Evolutionary conservation across 495 filamentous ascomycete genomes (phyloP).

Genomic region (Chaetomium cochliodes): DNA sequence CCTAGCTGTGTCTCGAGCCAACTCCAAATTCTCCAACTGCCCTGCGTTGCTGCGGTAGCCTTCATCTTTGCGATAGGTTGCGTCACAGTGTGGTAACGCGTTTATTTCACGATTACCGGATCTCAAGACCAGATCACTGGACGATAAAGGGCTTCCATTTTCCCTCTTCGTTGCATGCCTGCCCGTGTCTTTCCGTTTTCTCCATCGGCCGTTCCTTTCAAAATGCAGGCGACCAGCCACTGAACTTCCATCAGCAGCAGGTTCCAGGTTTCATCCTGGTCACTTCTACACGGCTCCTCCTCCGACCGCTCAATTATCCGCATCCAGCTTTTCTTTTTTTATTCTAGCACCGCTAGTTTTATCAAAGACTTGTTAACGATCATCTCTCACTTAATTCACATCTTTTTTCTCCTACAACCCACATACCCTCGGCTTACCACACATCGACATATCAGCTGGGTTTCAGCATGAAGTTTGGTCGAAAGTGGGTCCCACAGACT

Average conservation of each 20-base stretch:
- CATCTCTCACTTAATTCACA: not conserved
- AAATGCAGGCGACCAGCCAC: not conserved
- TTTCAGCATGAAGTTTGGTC: conserved; percentile 74
- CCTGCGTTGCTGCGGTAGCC: not conserved
- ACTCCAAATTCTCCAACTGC: not conserved
- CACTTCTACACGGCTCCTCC: not conserved
- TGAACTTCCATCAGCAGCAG: not conserved
- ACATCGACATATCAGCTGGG: not conserved
- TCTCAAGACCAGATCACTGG: not conserved
- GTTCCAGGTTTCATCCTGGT: not conserved
- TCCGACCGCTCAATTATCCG: not conserved
- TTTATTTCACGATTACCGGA: not conserved
- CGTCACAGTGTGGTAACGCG: conserved; percentile 5
- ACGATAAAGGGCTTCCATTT: not conserved
- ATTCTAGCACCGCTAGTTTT: not conserved
- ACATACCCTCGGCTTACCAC: not conserved
- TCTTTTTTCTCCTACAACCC: not conserved
- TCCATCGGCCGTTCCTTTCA: not conserved
- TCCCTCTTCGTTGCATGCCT: not conserved
- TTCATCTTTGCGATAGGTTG: not conserved
- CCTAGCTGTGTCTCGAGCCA: not conserved
- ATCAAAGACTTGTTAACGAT: not conserved
- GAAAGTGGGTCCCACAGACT: conserved; percentile 49
- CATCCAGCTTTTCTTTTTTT: not conserved
- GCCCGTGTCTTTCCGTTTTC: not conserved